Evolutionary conservation across 257 asterid genomes (phyloP), one percentile per base, ranked within the genome.

Genomic region (Ligustrum vulgare): DNA sequence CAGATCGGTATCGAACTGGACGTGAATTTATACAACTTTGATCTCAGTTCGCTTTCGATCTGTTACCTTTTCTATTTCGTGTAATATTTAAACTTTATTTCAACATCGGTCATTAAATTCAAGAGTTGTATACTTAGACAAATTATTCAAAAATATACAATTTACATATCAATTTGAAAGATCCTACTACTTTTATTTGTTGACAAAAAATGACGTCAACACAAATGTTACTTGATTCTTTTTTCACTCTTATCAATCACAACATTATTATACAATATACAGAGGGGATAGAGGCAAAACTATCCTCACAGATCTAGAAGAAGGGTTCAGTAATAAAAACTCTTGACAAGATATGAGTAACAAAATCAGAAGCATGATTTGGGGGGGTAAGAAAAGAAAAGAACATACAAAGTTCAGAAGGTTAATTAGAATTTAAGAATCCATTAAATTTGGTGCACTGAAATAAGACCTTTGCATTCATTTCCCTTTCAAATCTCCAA

Each of bases 401-500:
- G 23, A 54, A 65, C 2, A 54, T n/a, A 64, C 22, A 39, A 54
- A 31, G 41, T n/a, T 54, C 25, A 25, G 18, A 35, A 3, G 67
- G 58, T 33, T 72, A 75, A 58, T 70, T 69, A 47, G 75, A 74
- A 39, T 70, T 86, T 81, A 81, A 74, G 75, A 82, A 84, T 51
- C 84, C 85, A 58, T 82, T 85, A 78, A 86, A 80, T 72, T 87
- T 86, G 64, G 77, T 75, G 82, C 83, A 89, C 54, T 86, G 92
- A 54, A 88, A 83, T 58, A 90, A 84, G 74, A 95, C 90, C 82
- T 87, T 89, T 1, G 97, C 97, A 78, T 87, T 91, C 98, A 91
- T 95, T 86, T 93, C 97, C 71, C 96, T 85, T 77, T 93, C 98
- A 67, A 93, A 95, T 82, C 98, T 93, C 99, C 99, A 95, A 25